phyloP scores from a whole-genome alignment of 306 rosid genomes.

The Hippophae tibetana region DNA sequence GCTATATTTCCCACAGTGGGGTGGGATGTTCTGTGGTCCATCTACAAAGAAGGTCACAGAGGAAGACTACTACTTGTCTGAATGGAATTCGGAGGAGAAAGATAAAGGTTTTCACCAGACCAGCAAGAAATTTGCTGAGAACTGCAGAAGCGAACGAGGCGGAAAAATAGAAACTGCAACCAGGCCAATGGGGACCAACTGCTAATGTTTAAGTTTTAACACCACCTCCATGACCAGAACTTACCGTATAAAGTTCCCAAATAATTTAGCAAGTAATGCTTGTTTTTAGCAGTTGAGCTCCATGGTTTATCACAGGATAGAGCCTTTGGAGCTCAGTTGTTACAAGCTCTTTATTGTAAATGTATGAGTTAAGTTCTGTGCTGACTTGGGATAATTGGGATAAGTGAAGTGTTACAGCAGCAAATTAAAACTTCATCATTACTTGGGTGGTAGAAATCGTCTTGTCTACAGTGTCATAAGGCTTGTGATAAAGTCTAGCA shows the following conservation, averaged over 20 bases:
- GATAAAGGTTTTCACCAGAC: constrained; percentile 49
- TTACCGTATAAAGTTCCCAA: not conserved
- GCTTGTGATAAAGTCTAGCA: no score
- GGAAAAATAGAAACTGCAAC: constrained; percentile 26
- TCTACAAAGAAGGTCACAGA: constrained; percentile 37
- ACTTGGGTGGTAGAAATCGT: no score
- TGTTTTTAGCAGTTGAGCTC: no score
- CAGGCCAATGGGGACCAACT: constrained; percentile 30
- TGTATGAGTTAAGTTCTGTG: no score
- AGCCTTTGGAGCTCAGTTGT: no score
- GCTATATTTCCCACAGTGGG: constrained; percentile 82
- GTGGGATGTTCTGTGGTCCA: constrained; percentile 71
- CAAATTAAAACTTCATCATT: no score
- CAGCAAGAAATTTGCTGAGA: constrained; percentile 66
- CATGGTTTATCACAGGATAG: no score
- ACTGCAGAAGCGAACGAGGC: constrained; percentile 66
- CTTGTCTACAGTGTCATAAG: no score
- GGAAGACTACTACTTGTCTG: constrained; percentile 66
- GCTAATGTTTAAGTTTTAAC: constrained; percentile 13
- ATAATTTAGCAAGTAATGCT: no score
- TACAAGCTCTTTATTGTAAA: no score
- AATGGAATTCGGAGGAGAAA: constrained; percentile 60
- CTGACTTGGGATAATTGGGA: no score
- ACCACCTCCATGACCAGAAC: not conserved
- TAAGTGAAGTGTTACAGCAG: no score